Base-by-base conservation (phyloP, 202 grass and related monocot genomes). In the Setaria viridis region DNA sequence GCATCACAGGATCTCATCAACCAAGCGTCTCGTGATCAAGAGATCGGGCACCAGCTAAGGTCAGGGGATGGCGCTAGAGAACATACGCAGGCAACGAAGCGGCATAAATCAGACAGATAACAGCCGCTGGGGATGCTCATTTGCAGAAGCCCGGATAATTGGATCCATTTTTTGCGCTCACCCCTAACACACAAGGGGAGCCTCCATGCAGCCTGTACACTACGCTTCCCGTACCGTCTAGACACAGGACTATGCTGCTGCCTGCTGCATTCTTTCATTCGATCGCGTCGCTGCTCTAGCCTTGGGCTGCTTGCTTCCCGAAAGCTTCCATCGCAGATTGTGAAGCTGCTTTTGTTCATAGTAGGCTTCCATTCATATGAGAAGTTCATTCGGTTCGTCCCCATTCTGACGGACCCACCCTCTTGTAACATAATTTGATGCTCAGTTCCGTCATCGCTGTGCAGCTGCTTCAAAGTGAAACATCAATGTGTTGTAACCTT, bases 281-380 rank as follows among this genome's bases (percentile, higher is more conserved):
- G 51, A 70, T 67, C 62, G 6, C 66, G 68, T 81, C 2, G 16
- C 34, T 56, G 32, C 63, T 72, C 47, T 75, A 83, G 85, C 21
- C 16, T 47, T 84, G 65, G 80, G 88, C 45, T 34, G 39, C 39
- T 41, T 79, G 55, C 62, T 80, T 63, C 15, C 39, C 21, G 4
- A 86, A 86, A 81, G 87, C 82, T 87, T 87, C 91, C 91, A 75
- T 88, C 72, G 33, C 79, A 81, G 81, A 84, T 92, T 66, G 91
- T 75, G 94, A 87, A 92, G 91, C 90, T 89, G 85, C 91, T 84
- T 88, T 83, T 90, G 88, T 77, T 75, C 86, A 87, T 80, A 92
- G 77, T 80, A 92, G 77, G 87, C 81, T 94, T 92, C 85, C 91
- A 92, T 87, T 87, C 35, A 67, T 48, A 84, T 73, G 94, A 88